Base-by-base conservation (phyloP, 2,329 filamentous ascomycete species). In the Calonectria fujianensis region DNA sequence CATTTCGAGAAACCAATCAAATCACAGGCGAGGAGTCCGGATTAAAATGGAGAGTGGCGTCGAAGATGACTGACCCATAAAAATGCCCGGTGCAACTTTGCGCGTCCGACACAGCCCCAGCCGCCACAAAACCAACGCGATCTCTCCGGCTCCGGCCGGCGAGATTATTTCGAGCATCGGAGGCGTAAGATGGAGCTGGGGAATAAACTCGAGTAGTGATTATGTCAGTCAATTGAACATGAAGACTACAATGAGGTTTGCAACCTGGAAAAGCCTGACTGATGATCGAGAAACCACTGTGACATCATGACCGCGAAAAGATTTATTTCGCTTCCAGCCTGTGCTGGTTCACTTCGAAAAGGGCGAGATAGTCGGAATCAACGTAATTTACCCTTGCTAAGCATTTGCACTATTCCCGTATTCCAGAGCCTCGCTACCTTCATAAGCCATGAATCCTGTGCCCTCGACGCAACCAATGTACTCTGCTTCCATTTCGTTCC, bases 401-500 rank as follows among this genome's bases (percentile, higher is more conserved):
- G 16, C 35, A 2, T 20, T 41, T 8, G 20, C 57, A 39, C 35
- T 63, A 20, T 63, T 37, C 1, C 7, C 11, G 16, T 63, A 63
- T 37, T 69, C 41, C 2, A 65, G 11, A 27, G 27, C 61, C 20
- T 65, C 61, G 35, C 61, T 65, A 7, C 41, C 61, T 16, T 70
- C 71, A 70, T 65, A 73, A 11, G 71, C 67, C 71, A 70, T 73
- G 9, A 70, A 73, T 2, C 66, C 71, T n/a, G 71, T 73, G 0
- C 71, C 67, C n/a, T 70, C 71, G 5, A 41, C n/a, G 37, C 71
- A 73, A 0, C 71, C 71, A 14, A 73, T 50, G 13, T 73, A 73
- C 50, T 73, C 71, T 2, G 71, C 71, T 11, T 64, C 45, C 13
- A 73, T 70, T 14, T 70, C 57, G n/a, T 52, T 41, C 3, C 71